Evolutionary conservation across 192 early-diverging fungal genomes (phyloP).

Genomic region (Dissophora ornata): DNA sequence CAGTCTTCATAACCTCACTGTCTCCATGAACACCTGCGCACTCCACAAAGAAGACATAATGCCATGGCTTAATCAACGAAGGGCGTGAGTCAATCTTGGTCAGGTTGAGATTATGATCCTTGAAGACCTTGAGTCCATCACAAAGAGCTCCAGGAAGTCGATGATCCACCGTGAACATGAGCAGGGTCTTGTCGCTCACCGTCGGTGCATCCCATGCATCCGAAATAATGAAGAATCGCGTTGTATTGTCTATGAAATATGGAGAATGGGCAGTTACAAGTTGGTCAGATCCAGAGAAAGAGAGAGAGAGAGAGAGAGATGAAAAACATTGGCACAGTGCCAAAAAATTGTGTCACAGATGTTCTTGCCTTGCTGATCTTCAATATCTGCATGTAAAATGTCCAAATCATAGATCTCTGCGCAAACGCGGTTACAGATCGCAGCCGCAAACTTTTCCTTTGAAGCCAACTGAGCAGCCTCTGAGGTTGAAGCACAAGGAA

Average conservation of each 20-base stretch:
- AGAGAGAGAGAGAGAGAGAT: no score
- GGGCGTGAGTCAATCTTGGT: conserved; percentile 94
- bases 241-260: conserved; percentile 77
- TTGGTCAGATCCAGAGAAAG: no score
- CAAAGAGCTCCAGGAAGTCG: conserved; percentile 88
- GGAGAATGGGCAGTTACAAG: no score
- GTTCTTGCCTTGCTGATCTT: conserved; percentile 76
- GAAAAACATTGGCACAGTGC: no score
- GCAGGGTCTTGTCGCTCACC: conserved; percentile 77
- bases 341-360: no score
- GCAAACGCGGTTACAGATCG: conserved; percentile 84
- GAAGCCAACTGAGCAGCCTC: conserved; percentile 90
- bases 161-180: conserved; percentile 94
- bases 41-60: conserved; percentile 96
- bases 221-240: conserved; percentile 92
- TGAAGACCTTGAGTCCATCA: conserved; percentile 86
- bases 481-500: conserved; percentile 85
- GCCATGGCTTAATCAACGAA: conserved; percentile 81
- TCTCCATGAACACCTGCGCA: conserved; percentile 80
- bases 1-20: conserved; percentile 71
- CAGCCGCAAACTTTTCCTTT: conserved; percentile 79
- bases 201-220: conserved; percentile 74
- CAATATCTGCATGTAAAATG: conserved; percentile 80
- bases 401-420: conserved; percentile 83
- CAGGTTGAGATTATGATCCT: conserved; percentile 82